Evolutionary conservation across 1,139 yeast genomes (phyloP), one percentile per base, ranked within the genome.

Genomic region (Pichia sp.): DNA sequence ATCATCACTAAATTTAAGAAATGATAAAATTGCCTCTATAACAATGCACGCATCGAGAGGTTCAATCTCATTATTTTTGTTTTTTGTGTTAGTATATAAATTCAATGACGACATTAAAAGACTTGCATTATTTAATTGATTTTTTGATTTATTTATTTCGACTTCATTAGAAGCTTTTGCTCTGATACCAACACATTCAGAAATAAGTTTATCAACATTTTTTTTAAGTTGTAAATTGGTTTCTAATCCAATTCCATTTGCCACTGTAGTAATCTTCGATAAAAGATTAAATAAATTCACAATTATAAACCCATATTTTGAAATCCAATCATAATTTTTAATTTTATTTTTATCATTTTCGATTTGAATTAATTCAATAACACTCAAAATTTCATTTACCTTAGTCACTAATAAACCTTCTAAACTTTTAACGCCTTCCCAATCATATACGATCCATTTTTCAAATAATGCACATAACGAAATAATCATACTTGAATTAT

Each of bases 381-480:
- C 30, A 11, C 41, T 30, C 2, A 30, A 22, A 26, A 39, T 24
- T 37, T 45, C 48, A 6, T 22, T 24, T 11, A 45, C 4, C 23
- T 45, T 45, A 4, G 42, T 32, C 11, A 30, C 28, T 2, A 45
- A n/a, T 16, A 45, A 20, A n/a, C 45, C 46, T 32, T 45, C 42
- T n/a, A 42, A 24, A 25, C 30, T 32, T 35, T 38, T 35, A 9
- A 45, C 22, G 10, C 42, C 42, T n/a, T 42, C 41, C 42, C 45
- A 45, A 37, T 45, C 48, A 33, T 26, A 45, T 10, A 16, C 25
- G 5, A 42, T 26, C 48, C 48, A 45, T 29, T 42, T 30, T 22
- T 39, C 12, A 7, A 45, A 30, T 5, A 45, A 30, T 6, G 36
- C 6, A 27, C 43, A 41, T 5, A 41, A 6, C 5, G 48, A 20